Base-by-base conservation (phyloP, 176 grass and related monocot genomes). In the Paspalum notatum region DNA sequence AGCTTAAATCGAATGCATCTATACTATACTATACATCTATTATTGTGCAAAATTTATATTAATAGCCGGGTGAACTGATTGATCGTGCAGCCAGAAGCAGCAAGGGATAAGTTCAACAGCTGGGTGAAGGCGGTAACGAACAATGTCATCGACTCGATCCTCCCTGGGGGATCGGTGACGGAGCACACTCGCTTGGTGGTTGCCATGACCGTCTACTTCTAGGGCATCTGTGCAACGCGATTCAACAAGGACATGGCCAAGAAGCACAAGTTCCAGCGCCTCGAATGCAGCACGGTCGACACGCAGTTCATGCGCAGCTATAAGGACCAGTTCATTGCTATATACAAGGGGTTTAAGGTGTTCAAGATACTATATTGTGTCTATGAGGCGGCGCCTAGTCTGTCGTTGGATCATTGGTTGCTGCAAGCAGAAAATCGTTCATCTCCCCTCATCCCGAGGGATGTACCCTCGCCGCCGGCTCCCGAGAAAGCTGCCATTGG, bases 151-250 rank as follows among this genome's bases (percentile, higher is more conserved):
- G 17, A 0, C 5, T 26, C 20, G 0, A 12, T 76, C n/a, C 5
- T 62, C 9, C 1, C 1, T 9, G 4, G 2, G 12, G 4, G 0
- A 1, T 5, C 25, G 2, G 17, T 54, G 11, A 14, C 13, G 4
- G 2, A 1, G 4, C 0, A 18, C 4, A 12, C 24, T 1, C 16
- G 0, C 49, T 0, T 73, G 32, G 12, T 53, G 20, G 43, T 82
- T 6, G 58, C 46, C 57, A 87, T 80, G 17, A 84, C 89, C 21
- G 22, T 90, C 68, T 86, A 86, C 69, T 90, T 87, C 55, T 86
- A 86, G 38, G 83, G 68, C 7, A 9, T 1, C 2, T 86, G 83
- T 83, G 4, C 9, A 8, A 17, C 58, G 17, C 63, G 65, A 0
- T 84, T 90, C 39, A 11, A 22, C 13, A 48, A 47, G 48, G 43